Evolutionary conservation across 306 rosid genomes (phyloP), one percentile per base, ranked within the genome.

Genomic region (Quercus aquifolioides): DNA sequence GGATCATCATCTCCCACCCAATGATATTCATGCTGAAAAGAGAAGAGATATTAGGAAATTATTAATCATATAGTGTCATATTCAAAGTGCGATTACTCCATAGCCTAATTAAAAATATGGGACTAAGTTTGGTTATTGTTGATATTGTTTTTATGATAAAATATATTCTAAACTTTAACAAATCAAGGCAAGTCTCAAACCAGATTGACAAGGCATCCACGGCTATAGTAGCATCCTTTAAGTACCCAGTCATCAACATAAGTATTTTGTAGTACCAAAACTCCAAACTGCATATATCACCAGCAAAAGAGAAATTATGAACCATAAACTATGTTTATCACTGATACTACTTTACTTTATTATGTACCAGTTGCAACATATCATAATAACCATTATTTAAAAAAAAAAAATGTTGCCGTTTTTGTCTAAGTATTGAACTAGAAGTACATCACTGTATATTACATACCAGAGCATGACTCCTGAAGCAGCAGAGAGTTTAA

Each of bases 141-240:
- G 54, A 49, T 12, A 4, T 3, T 56, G 20, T 7, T n/a, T 9
- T n/a, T 23, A 57, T 57, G 8, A 8, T 25, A 69, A 33, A 43
- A 30, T 18, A 12, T 31, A 7, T 6, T 6, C 21, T 3, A 28
- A 25, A 8, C 64, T 90, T 41, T 41, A 41, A 41, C 46, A 41
- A 41, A 41, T 41, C 46, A 41, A 41, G 11, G 46, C 12, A 9
- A 41, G 46, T 41, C 46, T 41, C 46, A 41, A 41, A 90, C 97
- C 97, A 90, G 55, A 94, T 87, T 3, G 97, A 89, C 14, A 94
- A 74, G 19, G 98, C 95, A 80, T 89, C 98, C 59, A 94, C 91
- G 0, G 97, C 95, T 75, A 94, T 83, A 75, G 89, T 79, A 3
- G 97, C 95, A 19, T 92, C 85, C 3, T 77, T 68, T 3, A 92